These are phyloP conservation scores for Aquilaria yunnanensis DNA, from an alignment of 345 rosid species.

Conservation along the genomic window DNA sequence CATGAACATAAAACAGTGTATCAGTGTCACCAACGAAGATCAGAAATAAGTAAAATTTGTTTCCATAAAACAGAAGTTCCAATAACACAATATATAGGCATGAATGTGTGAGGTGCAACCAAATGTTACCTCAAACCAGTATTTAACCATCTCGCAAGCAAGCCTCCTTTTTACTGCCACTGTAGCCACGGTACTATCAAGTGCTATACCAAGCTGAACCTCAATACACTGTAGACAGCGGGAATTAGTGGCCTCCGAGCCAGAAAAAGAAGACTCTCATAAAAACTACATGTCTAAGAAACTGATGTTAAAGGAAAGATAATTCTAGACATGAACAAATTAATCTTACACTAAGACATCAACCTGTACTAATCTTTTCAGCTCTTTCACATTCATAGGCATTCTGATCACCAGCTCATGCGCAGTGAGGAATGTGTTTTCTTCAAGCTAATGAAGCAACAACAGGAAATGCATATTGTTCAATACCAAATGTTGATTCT, in stretches of 20 bases:
- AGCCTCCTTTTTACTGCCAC: constrained; percentile 70
- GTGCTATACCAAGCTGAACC: constrained; percentile 63
- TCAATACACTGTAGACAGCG: constrained; percentile 40
- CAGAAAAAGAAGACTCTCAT: background rate
- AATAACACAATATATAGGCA: background rate
- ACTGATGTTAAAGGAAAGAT: too few species aligned
- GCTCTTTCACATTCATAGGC: too few species aligned
- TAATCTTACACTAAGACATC: too few species aligned
- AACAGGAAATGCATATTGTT: too few species aligned
- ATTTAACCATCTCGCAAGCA: constrained; percentile 68
- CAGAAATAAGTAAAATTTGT: background rate
- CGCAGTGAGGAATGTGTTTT: too few species aligned
- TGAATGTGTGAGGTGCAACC: background rate
- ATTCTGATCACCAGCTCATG: too few species aligned
- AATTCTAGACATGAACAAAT: background rate
- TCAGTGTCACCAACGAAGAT: background rate
- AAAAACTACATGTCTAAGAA: too few species aligned
- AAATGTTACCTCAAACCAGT: constrained; percentile 47
- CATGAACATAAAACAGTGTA: too few species aligned
- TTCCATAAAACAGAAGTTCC: background rate
- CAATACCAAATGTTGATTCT: too few species aligned
- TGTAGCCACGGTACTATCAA: constrained; percentile 54
- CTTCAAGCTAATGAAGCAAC: too few species aligned
- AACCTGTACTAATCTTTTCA: too few species aligned
- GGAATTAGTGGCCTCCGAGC: background rate